phyloP scores from a whole-genome alignment of 352 stramenopile species.

The Aphanomyces invadans region DNA sequence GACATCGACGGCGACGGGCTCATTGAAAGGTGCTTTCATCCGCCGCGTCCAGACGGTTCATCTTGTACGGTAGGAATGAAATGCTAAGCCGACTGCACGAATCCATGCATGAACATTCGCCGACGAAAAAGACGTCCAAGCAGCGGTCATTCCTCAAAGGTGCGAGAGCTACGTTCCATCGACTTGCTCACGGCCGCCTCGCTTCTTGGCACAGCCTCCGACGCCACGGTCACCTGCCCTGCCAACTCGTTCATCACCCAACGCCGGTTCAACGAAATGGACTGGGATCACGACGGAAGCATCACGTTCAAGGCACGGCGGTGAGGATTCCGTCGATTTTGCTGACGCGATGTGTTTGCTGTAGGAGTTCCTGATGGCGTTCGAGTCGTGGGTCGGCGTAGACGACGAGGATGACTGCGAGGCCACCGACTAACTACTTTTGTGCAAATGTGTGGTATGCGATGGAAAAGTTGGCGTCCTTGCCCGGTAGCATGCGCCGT shows the following conservation, averaged over 20 bases:
- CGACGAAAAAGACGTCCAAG: conserved; percentile 67
- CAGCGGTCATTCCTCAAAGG: conserved; percentile 1
- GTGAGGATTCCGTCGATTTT: too few species aligned
- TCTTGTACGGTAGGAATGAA: conserved; percentile 36
- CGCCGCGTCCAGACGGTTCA: background rate
- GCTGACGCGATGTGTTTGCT: background rate
- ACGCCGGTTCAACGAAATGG: conserved; percentile 80
- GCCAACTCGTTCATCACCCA: conserved; percentile 69
- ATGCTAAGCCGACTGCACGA: conserved; percentile 53
- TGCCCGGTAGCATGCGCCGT: too few species aligned
- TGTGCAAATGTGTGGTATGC: too few species aligned
- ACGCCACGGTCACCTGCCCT: background rate
- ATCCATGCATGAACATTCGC: conserved; percentile 62
- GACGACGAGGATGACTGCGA: conserved; percentile 50
- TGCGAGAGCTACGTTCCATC: background rate
- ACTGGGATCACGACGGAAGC: conserved; percentile 76
- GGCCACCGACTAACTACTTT: conserved; percentile 1
- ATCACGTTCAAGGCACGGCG: conserved; percentile 64
- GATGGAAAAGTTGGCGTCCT: too few species aligned
- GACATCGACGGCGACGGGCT: conserved; percentile 64
- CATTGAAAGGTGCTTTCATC: conserved; percentile 50
- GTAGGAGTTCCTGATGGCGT: conserved; percentile 79
- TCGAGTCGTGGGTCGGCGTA: conserved; percentile 78
- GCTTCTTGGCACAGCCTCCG: too few species aligned
- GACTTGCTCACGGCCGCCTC: too few species aligned